Evolutionary conservation across 202 grass and related monocot genomes (phyloP), one percentile per base, ranked within the genome.

Genomic region (Digitaria exilis): DNA sequence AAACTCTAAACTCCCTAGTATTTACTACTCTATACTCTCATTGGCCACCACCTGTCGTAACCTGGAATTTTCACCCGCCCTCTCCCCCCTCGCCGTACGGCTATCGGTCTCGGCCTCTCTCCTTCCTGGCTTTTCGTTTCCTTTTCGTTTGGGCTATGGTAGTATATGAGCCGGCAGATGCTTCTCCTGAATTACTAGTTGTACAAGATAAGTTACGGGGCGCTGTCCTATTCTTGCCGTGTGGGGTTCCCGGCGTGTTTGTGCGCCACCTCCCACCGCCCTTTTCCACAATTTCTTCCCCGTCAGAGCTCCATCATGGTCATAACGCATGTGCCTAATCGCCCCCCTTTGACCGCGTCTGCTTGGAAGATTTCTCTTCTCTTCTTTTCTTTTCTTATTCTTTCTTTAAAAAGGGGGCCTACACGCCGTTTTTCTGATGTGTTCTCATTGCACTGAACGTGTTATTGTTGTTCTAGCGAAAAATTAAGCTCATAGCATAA

Each of bases 301-400:
- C 46, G 30, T 49, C 69, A 75, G 29, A 75, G 29, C 72, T 41
- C 58, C 12, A 65, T 49, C 21, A 65, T 82, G 73, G 88, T 68
- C 59, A 39, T 79, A 68, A 26, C 59, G 67, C 84, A 90, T 83
- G 88, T 86, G 88, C 84, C 41, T 63, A 83, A 86, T 82, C 60
- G 77, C 31, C 31, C 10, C 31, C 2, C 80, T 87, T 79, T 87
- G 84, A 90, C 88, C 80, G n/a, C 48, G 75, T 90, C 61, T 50
- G 4, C 51, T 4, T 48, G 78, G 57, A 42, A 45, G 73, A 64
- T 62, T 60, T 78, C 39, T 25, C 39, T 16, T 63, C 45, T 76
- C 9, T 4, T 39, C 12, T 60, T 63, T n/a, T n/a, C n/a, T n/a
- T n/a, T 31, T 37, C 3, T 35, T 50, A 43, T 52, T 31, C 54